phyloP scores from a whole-genome alignment of 768 basidiomycete genomes.

The Hypholoma fasciculare region DNA sequence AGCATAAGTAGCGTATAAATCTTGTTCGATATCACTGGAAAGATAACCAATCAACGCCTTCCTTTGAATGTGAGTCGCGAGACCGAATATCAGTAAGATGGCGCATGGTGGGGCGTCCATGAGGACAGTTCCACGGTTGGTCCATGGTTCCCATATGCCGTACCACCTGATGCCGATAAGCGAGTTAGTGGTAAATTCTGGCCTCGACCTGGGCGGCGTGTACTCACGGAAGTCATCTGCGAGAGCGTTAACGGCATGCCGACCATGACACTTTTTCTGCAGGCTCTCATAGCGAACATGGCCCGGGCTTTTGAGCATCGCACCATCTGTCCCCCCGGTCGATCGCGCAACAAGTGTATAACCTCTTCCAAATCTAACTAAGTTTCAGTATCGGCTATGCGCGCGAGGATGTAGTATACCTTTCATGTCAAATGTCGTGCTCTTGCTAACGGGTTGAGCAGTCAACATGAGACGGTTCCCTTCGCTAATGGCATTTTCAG shows the following conservation, averaged over 20 bases:
- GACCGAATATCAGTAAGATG: slow-evolving; percentile 58
- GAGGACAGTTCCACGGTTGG: slow-evolving; percentile 89
- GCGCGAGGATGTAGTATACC: slow-evolving; percentile 44
- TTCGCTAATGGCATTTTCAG: slow-evolving; percentile 38
- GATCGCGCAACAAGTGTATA: slow-evolving; percentile 80
- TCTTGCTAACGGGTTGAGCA: slow-evolving; percentile 91
- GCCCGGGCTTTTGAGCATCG: slow-evolving; percentile 89
- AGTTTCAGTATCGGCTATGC: background rate
- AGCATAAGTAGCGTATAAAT: background rate
- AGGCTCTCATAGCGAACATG: slow-evolving; percentile 98
- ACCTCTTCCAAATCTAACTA: slow-evolving; percentile 87
- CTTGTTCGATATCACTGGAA: slow-evolving; percentile 8
- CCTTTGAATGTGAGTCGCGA: slow-evolving; percentile 15
- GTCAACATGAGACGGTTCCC: slow-evolving; percentile 57
- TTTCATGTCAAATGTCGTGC: slow-evolving; percentile 85
- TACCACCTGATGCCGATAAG: slow-evolving; percentile 50
- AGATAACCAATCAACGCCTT: slow-evolving; percentile 37
- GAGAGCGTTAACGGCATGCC: slow-evolving; percentile 75
- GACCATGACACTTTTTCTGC: slow-evolving; percentile 95
- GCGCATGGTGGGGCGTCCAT: slow-evolving; percentile 83
- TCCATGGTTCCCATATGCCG: slow-evolving; percentile 84
- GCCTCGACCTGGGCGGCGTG: background rate
- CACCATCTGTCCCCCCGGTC: slow-evolving; percentile 78
- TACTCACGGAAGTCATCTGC: slow-evolving; percentile 76
- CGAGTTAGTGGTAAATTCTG: background rate